Evolutionary conservation across 2,329 filamentous ascomycete species (phyloP), one percentile per base, ranked within the genome.

Genomic region (Curvularia verruculosa): DNA sequence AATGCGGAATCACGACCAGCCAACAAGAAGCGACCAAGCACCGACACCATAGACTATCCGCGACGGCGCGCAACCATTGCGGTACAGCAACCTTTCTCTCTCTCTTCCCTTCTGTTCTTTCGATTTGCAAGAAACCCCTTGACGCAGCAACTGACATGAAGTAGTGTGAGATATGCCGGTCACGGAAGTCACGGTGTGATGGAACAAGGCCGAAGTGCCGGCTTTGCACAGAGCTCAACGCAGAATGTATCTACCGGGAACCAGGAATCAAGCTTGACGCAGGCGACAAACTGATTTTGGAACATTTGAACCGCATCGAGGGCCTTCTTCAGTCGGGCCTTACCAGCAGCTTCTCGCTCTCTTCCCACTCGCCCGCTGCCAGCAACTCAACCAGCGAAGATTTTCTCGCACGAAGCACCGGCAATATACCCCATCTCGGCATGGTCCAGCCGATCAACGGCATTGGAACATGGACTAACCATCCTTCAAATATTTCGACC

Each of bases 191-290:
- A 58, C 84, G 89, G 60, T 92, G 90, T 75, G 89, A 92, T 73
- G 90, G 90, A 52, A 89, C 84, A 9, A 87, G 91, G 65, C 91
- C 91, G 43, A 94, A 92, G 76, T 95, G 91, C 79, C 89, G 91
- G 75, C 86, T 95, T 34, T 95, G 91, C 77, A 87, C 88, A 9
- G 91, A 94, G 73, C 81, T 94, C 39, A 89, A 90, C 52, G 91
- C 90, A 43, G 89, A 94, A 61, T 95, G 91, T 75, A 84, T 93
- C 63, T 95, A 95, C 75, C 85, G 91, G 61, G 91, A 95, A 73
- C 91, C 91, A 6, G 90, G 90, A 2, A 91, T 94, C 80, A 95
- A 95, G 78, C 84, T 95, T 9, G 91, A 95, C 73, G 90, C 90
- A 34, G 91, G 91, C 63, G 91, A 94, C 80, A 94, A 93, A 78